Percentiles rank a stretch among this genome's conserved stretches.
Conservation (phyloP, 2,329 filamentous ascomycete species). For the Fusarium multiceps region DNA sequence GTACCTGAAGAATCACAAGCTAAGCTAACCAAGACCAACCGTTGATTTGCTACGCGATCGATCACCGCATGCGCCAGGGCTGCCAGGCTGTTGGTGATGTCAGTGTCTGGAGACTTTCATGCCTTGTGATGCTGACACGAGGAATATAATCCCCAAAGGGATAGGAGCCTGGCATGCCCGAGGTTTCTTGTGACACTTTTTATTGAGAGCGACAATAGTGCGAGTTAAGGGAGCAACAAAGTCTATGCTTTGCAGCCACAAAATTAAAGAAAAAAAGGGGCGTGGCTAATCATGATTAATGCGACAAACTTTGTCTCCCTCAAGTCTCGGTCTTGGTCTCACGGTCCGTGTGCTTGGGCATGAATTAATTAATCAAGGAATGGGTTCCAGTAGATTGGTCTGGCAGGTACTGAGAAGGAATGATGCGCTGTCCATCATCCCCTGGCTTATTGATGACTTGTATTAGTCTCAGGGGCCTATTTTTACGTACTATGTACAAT, state of each 20-base stretch:
- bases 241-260: constrained; percentile 16
- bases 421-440: background rate
- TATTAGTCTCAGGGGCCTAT: constrained; percentile 32
- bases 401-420: background rate
- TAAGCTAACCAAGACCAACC: constrained; percentile 22
- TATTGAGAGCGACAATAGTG: background rate
- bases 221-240: constrained; percentile 13
- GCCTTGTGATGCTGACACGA: constrained; percentile 24
- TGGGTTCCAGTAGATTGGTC: constrained; percentile 18
- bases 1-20: constrained; percentile 16
- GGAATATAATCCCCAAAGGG: background rate
- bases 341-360: constrained; percentile 4
- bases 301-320: constrained; percentile 17
- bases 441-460: constrained; percentile 13
- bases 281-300: constrained; percentile 5
- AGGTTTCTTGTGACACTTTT: background rate
- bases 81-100: constrained; percentile 44
- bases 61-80: constrained; percentile 37
- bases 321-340: constrained; percentile 16
- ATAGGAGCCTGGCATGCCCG: constrained; percentile 3
- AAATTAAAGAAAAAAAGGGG: constrained; percentile 26
- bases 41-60: constrained; percentile 33
- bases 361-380: constrained; percentile 7
- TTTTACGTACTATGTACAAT: constrained; percentile 37
- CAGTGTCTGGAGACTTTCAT: constrained; percentile 39